Percentiles rank a stretch among this genome's conserved stretches.
Evolutionary conservation across 257 asterid genomes (phyloP).

Genomic region (Avicennia marina): DNA sequence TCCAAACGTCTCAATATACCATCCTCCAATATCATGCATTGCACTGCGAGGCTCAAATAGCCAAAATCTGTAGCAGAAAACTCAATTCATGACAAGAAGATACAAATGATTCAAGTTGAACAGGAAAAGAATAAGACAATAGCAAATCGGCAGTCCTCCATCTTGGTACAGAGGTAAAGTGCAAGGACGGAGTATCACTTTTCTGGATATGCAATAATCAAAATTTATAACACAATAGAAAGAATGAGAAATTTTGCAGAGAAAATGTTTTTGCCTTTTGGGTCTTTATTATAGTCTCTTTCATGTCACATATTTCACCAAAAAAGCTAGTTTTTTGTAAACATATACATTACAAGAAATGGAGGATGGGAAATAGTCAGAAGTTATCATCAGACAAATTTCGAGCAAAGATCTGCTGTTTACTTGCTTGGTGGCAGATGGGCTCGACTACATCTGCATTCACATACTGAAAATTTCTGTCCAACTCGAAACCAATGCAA

Average conservation of each 20-base stretch:
- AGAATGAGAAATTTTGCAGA: too few species aligned
- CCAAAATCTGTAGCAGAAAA: conserved; percentile 66
- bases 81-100: conserved; percentile 21
- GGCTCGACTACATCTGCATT: conserved; percentile 94
- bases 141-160: background rate
- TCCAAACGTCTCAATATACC: conserved; percentile 94
- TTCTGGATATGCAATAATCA: too few species aligned
- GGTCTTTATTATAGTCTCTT: too few species aligned
- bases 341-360: background rate
- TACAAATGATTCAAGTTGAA: conserved; percentile 6
- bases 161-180: too few species aligned
- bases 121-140: conserved; percentile 1
- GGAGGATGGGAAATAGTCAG: conserved; percentile 3
- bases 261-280: too few species aligned
- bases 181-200: background rate
- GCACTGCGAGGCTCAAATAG: conserved; percentile 95
- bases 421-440: conserved; percentile 93
- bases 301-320: too few species aligned
- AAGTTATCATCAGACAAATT: conserved; percentile 12
- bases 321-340: too few species aligned
- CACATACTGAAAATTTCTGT: conserved; percentile 73
- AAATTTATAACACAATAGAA: too few species aligned
- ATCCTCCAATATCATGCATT: conserved; percentile 92
- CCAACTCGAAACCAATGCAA: conserved; percentile 90
- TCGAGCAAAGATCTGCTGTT: conserved; percentile 19